Evolutionary conservation across 2,329 filamentous ascomycete genomes (phyloP).

Genomic region (Aspergillus hiratsukae): DNA sequence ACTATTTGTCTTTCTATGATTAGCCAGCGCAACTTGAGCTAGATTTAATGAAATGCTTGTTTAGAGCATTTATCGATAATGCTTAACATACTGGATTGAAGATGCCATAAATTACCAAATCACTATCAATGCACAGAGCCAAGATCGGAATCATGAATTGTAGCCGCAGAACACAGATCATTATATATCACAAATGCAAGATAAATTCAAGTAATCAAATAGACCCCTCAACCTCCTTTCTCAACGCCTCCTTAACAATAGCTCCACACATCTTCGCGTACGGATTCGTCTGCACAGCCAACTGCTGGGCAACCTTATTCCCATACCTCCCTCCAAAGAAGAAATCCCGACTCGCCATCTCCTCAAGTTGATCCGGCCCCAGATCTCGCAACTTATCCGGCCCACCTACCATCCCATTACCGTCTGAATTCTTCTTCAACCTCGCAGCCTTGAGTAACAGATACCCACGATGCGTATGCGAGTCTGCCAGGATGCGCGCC

Average conservation of each 20-base stretch:
- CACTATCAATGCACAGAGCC: background rate
- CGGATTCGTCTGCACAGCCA: constrained; percentile 58
- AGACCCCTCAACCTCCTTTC: constrained; percentile 46
- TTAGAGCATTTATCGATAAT: background rate
- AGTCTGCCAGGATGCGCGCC: constrained; percentile 49
- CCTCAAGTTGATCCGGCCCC: constrained; percentile 45
- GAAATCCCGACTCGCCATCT: constrained; percentile 54
- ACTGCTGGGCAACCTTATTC: constrained; percentile 52
- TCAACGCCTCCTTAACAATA: constrained; percentile 58
- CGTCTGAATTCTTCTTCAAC: constrained; percentile 13
- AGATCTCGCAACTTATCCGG: constrained; percentile 31
- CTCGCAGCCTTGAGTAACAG: constrained; percentile 38
- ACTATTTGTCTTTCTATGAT: background rate
- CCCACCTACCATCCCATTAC: constrained; percentile 2
- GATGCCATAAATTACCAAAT: background rate
- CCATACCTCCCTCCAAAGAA: constrained; percentile 52
- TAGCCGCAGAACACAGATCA: background rate
- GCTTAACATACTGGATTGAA: background rate
- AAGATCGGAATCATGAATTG: background rate
- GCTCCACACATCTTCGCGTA: constrained; percentile 60
- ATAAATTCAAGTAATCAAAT: background rate
- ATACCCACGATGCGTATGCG: constrained; percentile 53
- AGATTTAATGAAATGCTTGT: background rate
- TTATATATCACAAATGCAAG: background rate
- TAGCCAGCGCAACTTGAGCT: background rate